Conservation (phyloP, 192 early-diverging fungal genomes). For the Gamsiella multidivaricata region DNA sequence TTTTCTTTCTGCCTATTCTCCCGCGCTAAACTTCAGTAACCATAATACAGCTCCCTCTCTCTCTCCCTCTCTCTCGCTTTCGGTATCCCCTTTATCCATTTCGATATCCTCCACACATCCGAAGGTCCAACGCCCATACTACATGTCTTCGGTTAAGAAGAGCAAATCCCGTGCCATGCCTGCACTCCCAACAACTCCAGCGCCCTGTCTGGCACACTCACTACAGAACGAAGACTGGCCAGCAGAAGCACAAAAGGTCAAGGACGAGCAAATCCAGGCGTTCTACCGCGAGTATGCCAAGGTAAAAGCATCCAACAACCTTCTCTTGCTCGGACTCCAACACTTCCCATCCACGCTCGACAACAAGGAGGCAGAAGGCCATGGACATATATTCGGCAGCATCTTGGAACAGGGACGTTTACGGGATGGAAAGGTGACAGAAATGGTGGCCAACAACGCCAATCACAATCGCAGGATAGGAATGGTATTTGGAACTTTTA, state of each 20-base stretch:
- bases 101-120: neutral
- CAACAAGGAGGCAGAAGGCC: neutral
- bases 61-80: too few species aligned
- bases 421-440: too few species aligned
- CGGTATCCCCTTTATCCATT: too few species aligned
- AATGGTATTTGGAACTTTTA: too few species aligned
- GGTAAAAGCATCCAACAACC: conserved; percentile 10
- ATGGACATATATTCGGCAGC: neutral
- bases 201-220: conserved; percentile 42
- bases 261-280: conserved; percentile 45
- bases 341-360: neutral
- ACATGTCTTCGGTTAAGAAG: conserved; percentile 46
- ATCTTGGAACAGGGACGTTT: too few species aligned
- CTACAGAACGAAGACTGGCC: conserved; percentile 46
- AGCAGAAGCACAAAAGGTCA: conserved; percentile 45
- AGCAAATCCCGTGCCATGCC: conserved; percentile 50
- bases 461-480: too few species aligned
- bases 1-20: too few species aligned
- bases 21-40: too few species aligned
- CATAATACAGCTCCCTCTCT: too few species aligned
- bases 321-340: too few species aligned
- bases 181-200: conserved; percentile 19
- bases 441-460: too few species aligned
- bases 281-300: conserved; percentile 50
- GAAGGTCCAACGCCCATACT: neutral